Evolutionary conservation across 805 yeast species (phyloP).

Genomic region (Myxozyma lipomycoides): DNA sequence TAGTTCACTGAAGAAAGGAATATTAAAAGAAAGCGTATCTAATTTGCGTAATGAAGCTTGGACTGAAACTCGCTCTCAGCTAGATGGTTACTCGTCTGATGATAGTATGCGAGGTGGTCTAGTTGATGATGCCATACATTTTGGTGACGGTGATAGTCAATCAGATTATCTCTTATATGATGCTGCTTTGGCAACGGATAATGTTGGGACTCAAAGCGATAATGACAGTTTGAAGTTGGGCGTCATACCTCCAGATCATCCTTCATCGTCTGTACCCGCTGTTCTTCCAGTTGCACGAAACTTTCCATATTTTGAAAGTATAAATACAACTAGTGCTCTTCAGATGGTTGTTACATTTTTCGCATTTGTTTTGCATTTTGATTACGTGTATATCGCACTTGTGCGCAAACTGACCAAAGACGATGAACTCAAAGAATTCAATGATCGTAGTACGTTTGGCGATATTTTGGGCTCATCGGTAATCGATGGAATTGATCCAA

Average conservation of each 20-base stretch:
- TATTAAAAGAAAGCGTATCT: background rate
- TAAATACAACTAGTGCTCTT: slow-evolving; percentile 3
- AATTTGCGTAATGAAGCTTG: background rate
- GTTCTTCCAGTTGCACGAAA: background rate
- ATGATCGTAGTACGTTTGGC: slow-evolving; percentile 2
- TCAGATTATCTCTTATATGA: background rate
- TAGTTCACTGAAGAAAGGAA: no score
- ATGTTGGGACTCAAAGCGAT: background rate
- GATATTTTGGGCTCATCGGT: slow-evolving; percentile 8
- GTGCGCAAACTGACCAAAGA: slow-evolving; percentile 1
- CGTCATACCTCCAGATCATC: background rate
- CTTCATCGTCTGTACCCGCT: background rate
- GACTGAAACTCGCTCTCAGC: background rate
- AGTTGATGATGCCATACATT: background rate
- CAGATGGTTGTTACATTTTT: slow-evolving; percentile 7
- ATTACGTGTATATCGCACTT: slow-evolving; percentile 5
- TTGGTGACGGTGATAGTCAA: background rate
- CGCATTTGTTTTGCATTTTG: slow-evolving; percentile 5
- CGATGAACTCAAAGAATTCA: slow-evolving; percentile 1
- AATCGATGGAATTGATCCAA: background rate
- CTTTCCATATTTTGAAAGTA: background rate
- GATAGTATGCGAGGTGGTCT: background rate
- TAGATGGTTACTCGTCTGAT: background rate
- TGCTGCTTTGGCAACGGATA: background rate
- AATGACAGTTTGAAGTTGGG: no score